Conservation (phyloP, 345 rosid species). For the Noccaea caerulescens region DNA sequence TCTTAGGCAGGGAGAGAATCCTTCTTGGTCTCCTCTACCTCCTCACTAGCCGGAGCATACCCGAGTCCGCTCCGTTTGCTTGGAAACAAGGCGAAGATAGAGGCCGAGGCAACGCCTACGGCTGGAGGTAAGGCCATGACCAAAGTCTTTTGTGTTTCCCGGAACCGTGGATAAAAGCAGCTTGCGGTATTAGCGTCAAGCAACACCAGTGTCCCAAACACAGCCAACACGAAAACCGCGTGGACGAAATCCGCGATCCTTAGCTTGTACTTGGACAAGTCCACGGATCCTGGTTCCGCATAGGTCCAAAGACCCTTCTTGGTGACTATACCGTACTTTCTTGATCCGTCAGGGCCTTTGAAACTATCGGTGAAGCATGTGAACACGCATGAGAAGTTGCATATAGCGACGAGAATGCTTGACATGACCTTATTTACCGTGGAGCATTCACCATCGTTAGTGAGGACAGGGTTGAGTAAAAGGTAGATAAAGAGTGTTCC, state of each 20-base stretch:
- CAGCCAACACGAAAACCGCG: constrained; percentile 53
- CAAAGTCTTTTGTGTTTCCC: constrained; percentile 54
- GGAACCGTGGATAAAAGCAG: constrained; percentile 71
- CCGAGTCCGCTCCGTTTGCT: constrained; percentile 82
- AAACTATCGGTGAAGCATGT: constrained; percentile 80
- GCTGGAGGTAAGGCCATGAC: constrained; percentile 68
- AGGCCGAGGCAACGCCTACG: constrained; percentile 56
- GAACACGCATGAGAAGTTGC: constrained; percentile 71
- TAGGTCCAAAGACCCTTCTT: constrained; percentile 65
- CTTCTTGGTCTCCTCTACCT: constrained; percentile 37
- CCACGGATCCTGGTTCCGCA: constrained; percentile 43
- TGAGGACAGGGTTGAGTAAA: constrained; percentile 75
- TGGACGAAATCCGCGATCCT: constrained; percentile 67
- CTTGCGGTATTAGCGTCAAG: constrained; percentile 61
- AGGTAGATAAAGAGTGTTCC: constrained; percentile 84
- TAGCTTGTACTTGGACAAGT: constrained; percentile 60
- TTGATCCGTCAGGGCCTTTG: constrained; percentile 50
- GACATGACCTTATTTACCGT: constrained; percentile 58
- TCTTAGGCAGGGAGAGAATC: constrained; percentile 14
- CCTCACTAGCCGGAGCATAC: constrained; percentile 53
- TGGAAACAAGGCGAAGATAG: constrained; percentile 66
- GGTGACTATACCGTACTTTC: constrained; percentile 68
- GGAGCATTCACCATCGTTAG: constrained; percentile 72
- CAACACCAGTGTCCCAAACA: constrained; percentile 61
- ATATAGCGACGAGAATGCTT: constrained; percentile 56